These are phyloP conservation scores for Mycena leptocephala DNA, from an alignment of 768 basidiomycete genomes.

Conservation along the genomic window DNA sequence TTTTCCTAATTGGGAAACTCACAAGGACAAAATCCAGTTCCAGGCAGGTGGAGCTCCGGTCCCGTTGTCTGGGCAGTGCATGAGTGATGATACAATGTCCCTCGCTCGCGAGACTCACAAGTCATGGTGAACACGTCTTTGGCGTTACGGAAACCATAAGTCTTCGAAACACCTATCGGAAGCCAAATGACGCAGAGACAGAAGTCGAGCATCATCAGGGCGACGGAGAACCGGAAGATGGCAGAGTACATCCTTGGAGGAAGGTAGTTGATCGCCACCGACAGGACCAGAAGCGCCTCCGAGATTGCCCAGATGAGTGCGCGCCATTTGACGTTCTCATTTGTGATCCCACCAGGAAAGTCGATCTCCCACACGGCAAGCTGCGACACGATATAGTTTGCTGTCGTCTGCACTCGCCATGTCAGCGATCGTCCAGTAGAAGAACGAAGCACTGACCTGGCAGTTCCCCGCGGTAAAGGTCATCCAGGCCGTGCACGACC, in stretches of 20 bases:
- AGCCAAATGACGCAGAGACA: conserved; percentile 93
- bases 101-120: conserved; percentile 62
- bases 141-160: conserved; percentile 91
- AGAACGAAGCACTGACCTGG: conserved; percentile 66
- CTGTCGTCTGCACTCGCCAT: conserved; percentile 72
- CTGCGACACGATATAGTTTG: conserved; percentile 92
- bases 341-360: conserved; percentile 85
- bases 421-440: conserved; percentile 4
- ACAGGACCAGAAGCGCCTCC: conserved; percentile 78
- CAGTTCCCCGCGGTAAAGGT: conserved; percentile 93
- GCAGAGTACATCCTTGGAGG: conserved; percentile 82
- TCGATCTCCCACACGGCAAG: conserved; percentile 84
- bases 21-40: conserved; percentile 96
- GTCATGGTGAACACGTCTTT: conserved; percentile 89
- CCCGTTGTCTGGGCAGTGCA: conserved; percentile 77
- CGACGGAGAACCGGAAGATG: conserved; percentile 85
- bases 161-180: conserved; percentile 90
- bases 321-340: conserved; percentile 87
- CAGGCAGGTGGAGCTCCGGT: conserved; percentile 90
- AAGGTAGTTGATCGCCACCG: conserved; percentile 89
- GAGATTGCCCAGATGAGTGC: conserved; percentile 89
- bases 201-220: conserved; percentile 89
- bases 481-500: conserved; percentile 96
- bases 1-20: conserved; percentile 20
- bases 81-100: background rate